Evolutionary conservation across 495 filamentous ascomycete genomes (phyloP), one percentile per base, ranked within the genome.

Genomic region (Daldinia vernicosa): DNA sequence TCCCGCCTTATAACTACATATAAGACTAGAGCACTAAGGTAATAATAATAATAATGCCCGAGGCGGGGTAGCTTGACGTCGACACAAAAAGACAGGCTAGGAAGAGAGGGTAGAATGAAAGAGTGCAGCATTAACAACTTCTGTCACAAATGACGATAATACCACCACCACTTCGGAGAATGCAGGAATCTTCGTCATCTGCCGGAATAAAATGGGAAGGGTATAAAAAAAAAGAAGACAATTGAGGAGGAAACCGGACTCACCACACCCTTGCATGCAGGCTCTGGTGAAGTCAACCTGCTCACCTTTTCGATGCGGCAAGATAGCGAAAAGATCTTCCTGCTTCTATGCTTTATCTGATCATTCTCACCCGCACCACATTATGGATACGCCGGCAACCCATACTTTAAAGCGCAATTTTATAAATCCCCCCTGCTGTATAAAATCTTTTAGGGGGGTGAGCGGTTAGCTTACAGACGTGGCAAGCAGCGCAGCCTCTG

Each of bases 141-240:
- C 71, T 74, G 58, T 74, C 71, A 74, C 66, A 74, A 70, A 74
- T 74, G 62, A 74, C 71, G 62, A 70, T 67, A 62, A 69, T 70
- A 69, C 71, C 71, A 69, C 71, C 71, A 74, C 71, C 71, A 66
- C 35, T 65, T 69, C 66, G 71, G 67, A 63, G 67, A 51, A 74
- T 74, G 71, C 71, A 70, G 71, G 71, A 74, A 74, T 66, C 57
- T 40, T 62, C 66, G 66, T 73, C 70, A 73, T 69, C 65, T 73
- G 70, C 70, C 71, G 71, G 71, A 43, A 70, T 57, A 56, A 68
- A 65, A 63, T 61, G 65, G 70, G 56, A 51, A 43, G 40, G 26
- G 7, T 2, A 14, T 3, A 33, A 33, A 0, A 33, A 40, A 59
- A 0, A 35, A 35, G 3, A 14, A 35, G 6, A 30, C 39, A 54